A percentile compares a stretch with the other conserved stretches of the same genome.
Evolutionary conservation across 164 flowering plant genomes (phyloP).

Genomic region (Akebia trifoliata): DNA sequence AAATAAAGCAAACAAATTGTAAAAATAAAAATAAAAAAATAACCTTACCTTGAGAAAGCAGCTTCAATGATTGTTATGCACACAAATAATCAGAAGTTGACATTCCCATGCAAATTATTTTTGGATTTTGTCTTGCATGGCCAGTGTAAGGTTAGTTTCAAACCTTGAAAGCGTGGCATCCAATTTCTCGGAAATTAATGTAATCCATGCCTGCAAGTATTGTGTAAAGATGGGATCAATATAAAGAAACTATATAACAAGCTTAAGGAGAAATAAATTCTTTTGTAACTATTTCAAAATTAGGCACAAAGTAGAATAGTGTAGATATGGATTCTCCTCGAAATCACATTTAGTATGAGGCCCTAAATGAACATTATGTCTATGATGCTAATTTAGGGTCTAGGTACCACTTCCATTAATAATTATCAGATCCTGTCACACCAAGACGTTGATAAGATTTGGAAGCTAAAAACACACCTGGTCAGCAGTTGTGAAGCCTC

Average conservation of each 20-base stretch:
- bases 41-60: constrained; percentile 17
- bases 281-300: no score
- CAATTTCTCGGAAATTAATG: constrained; percentile 69
- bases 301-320: no score
- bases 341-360: neutral
- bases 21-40: neutral
- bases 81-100: neutral
- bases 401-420: neutral
- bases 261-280: neutral
- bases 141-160: constrained; percentile 12
- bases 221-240: neutral
- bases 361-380: no score
- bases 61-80: neutral
- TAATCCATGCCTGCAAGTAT: constrained; percentile 67
- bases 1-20: neutral
- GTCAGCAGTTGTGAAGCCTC: constrained; percentile 85
- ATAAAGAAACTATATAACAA: neutral
- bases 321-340: neutral
- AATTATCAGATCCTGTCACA: neutral
- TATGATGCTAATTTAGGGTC: no score
- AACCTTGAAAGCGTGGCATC: constrained; percentile 55
- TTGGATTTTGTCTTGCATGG: constrained; percentile 24
- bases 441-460: neutral
- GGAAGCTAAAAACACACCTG: constrained; percentile 45
- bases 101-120: neutral